Percentiles rank a stretch among this genome's conserved stretches.
These are phyloP conservation scores for Phlegmacium glaucopus DNA, from an alignment of 768 basidiomycete species.

Conservation along the genomic window DNA sequence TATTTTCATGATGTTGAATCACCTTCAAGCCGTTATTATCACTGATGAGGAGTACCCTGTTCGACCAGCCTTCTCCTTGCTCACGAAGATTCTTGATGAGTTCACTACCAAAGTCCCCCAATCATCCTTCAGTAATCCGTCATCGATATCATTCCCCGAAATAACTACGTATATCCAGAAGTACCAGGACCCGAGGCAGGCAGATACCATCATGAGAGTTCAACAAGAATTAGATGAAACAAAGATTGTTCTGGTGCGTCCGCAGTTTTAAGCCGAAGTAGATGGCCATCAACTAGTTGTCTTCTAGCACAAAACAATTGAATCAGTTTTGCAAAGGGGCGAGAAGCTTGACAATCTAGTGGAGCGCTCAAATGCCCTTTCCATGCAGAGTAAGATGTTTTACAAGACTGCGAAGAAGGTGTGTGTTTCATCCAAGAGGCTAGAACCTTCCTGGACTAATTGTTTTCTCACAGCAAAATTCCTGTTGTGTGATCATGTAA, in stretches of 20 bases:
- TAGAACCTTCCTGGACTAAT: constrained; percentile 9
- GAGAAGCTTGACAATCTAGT: constrained; percentile 97
- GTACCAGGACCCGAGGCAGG: constrained; percentile 96
- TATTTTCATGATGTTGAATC: not conserved
- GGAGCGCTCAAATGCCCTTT: constrained; percentile 86
- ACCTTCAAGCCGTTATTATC: constrained; percentile 73
- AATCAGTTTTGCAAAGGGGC: constrained; percentile 92
- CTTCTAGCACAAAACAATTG: constrained; percentile 95
- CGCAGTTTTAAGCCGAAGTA: not conserved
- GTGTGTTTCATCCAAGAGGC: constrained; percentile 14
- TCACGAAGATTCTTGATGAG: constrained; percentile 92
- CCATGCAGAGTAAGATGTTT: constrained; percentile 94
- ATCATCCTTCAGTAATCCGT: constrained; percentile 60
- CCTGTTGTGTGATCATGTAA: constrained; percentile 87
- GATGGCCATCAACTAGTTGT: not conserved
- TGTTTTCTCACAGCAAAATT: constrained; percentile 76
- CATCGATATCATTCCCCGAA: constrained; percentile 73
- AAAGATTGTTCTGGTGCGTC: constrained; percentile 90
- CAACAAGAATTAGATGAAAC: constrained; percentile 99
- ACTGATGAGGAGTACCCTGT: constrained; percentile 96
- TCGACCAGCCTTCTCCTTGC: constrained; percentile 91
- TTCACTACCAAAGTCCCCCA: constrained; percentile 79
- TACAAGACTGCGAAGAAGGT: constrained; percentile 99
- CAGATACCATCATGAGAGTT: constrained; percentile 97
- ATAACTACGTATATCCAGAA: constrained; percentile 77